phyloP scores from a whole-genome alignment of 2,329 filamentous ascomycete species.

The Fusarium robinianum region DNA sequence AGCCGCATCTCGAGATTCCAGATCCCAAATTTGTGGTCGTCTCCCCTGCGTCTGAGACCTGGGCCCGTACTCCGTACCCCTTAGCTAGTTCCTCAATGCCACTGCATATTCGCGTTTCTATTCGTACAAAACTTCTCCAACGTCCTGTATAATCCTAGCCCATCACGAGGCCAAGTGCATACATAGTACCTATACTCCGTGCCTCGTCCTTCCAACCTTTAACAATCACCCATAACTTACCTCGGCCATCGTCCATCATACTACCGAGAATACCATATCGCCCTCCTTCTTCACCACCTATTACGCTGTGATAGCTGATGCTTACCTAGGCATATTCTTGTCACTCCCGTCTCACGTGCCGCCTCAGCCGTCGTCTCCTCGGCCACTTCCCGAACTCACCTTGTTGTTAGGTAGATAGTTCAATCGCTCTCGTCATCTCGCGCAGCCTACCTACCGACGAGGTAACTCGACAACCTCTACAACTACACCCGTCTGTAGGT shows the following conservation, averaged over 20 bases:
- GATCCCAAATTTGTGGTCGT: constrained; percentile 1
- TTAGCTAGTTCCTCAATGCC: neutral
- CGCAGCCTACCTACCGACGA: neutral
- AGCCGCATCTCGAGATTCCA: neutral
- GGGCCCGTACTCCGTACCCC: no score
- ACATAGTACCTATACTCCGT: no score
- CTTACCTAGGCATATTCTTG: constrained; percentile 1
- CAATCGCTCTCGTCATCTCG: constrained; percentile 1
- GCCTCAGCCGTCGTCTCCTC: constrained; percentile 6
- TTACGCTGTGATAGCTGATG: constrained; percentile 1
- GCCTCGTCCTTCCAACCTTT: no score
- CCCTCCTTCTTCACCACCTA: neutral
- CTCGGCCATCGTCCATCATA: constrained; percentile 22
- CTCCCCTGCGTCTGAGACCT: constrained; percentile 3
- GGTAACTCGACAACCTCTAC: no score
- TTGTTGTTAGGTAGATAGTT: no score
- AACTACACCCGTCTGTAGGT: no score
- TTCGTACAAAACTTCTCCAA: no score
- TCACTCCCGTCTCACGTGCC: constrained; percentile 20
- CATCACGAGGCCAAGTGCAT: no score
- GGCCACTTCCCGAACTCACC: constrained; percentile 26
- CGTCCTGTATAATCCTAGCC: no score
- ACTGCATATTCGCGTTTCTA: no score
- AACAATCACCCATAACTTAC: constrained; percentile 18
- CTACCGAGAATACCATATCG: constrained; percentile 16